phyloP scores from a whole-genome alignment of 2,329 filamentous ascomycete species.

The Colletotrichum nymphaeae region DNA sequence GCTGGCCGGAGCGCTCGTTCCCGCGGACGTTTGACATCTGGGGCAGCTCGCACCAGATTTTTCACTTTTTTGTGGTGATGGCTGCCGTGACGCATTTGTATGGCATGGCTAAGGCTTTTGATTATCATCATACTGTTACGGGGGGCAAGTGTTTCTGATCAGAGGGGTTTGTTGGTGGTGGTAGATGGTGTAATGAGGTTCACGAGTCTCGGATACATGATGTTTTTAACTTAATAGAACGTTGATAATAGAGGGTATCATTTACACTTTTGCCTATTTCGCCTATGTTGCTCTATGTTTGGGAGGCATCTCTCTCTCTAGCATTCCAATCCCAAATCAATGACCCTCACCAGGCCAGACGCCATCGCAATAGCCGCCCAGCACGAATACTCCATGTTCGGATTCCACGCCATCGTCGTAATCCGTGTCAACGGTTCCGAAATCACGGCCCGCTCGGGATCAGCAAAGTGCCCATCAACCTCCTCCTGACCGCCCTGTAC shows the following conservation, averaged over 20 bases:
- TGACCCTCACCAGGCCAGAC: constrained; percentile 73
- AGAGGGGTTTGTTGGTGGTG: background rate
- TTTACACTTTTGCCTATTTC: background rate
- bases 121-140: constrained; percentile 78
- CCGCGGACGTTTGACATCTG: constrained; percentile 90
- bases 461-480: constrained; percentile 41
- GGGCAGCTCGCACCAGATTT: constrained; percentile 96
- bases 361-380: constrained; percentile 76
- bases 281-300: background rate
- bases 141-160: constrained; percentile 60
- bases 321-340: constrained; percentile 70
- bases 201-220: background rate
- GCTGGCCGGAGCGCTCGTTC: constrained; percentile 83
- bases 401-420: constrained; percentile 75
- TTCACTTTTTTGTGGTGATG: constrained; percentile 88
- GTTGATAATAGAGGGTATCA: constrained; percentile 25
- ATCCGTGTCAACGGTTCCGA: constrained; percentile 73
- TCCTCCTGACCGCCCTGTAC: constrained; percentile 38
- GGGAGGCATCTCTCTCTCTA: background rate
- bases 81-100: constrained; percentile 86
- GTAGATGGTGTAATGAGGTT: background rate
- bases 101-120: constrained; percentile 86
- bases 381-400: constrained; percentile 71
- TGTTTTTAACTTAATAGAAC: background rate
- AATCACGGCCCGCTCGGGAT: constrained; percentile 59